These are phyloP conservation scores for Verticillium isaacii DNA, from an alignment of 2,329 filamentous ascomycete species.

Conservation along the genomic window DNA sequence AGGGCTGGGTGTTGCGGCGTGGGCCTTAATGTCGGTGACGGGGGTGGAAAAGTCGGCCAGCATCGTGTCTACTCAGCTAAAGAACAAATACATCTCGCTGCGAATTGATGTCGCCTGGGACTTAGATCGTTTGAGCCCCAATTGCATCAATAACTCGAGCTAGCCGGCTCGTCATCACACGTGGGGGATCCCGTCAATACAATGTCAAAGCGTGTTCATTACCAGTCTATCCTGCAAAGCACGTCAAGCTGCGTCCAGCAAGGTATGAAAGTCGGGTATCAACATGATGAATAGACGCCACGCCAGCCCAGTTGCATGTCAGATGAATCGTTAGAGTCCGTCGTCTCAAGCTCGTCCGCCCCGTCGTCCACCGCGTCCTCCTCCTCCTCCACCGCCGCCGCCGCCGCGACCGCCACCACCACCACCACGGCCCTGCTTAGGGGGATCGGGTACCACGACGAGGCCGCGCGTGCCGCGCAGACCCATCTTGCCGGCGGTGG, in stretches of 20 bases:
- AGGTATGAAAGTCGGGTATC: background rate
- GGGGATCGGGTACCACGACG: slow-evolving; percentile 37
- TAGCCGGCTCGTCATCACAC: too few relatives aligned
- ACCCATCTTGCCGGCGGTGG: slow-evolving; percentile 52
- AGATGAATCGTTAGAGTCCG: background rate
- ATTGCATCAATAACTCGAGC: too few relatives aligned
- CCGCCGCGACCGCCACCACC: slow-evolving; percentile 18
- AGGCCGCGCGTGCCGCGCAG: slow-evolving; percentile 47
- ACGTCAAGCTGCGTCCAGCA: background rate
- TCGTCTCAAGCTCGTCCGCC: background rate
- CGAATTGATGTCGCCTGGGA: too few relatives aligned
- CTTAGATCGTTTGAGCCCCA: too few relatives aligned
- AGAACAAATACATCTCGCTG: too few relatives aligned
- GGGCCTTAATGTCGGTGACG: too few relatives aligned
- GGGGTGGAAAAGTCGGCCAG: too few relatives aligned
- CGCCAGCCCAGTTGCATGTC: background rate
- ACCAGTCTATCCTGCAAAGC: background rate
- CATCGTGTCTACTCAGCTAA: too few relatives aligned
- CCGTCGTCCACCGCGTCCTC: background rate
- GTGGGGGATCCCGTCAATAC: too few relatives aligned
- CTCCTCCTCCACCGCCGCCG: slow-evolving; percentile 2
- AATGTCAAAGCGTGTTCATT: background rate
- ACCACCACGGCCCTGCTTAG: slow-evolving; percentile 18
- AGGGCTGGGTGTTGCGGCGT: too few relatives aligned
- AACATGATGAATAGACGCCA: background rate